A percentile compares a stretch with the other conserved stretches of the same genome.
phyloP scores from a whole-genome alignment of 208 protist genomes.

The Entamoeba dispar region DNA sequence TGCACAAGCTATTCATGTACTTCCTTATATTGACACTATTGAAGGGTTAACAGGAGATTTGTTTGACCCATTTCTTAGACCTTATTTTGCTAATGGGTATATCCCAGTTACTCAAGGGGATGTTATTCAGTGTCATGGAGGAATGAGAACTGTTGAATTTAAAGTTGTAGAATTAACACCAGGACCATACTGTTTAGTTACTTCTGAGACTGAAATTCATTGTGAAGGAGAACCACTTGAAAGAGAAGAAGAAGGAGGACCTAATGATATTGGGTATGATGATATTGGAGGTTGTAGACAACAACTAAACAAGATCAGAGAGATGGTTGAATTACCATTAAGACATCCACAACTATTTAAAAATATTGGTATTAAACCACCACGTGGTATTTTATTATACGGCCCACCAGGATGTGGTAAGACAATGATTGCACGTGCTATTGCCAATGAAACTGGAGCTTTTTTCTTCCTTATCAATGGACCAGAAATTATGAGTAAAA shows the following conservation, averaged over 20 bases:
- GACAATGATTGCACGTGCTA: constrained; percentile 26
- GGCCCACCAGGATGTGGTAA: constrained; percentile 35
- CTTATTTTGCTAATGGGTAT: constrained; percentile 96
- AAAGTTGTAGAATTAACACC: constrained; percentile 98
- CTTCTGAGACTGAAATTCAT: constrained; percentile 92
- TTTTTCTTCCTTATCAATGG: constrained; percentile 99
- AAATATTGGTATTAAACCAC: constrained; percentile 27
- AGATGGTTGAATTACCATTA: constrained; percentile 30
- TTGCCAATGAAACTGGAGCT: constrained; percentile 45
- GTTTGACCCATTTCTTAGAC: constrained; percentile 94
- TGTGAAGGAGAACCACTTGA: constrained; percentile 94
- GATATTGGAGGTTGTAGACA: constrained; percentile 75
- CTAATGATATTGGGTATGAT: constrained; percentile 66
- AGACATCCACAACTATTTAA: constrained; percentile 23
- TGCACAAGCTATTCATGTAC: constrained; percentile 85
- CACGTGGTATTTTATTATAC: constrained; percentile 17
- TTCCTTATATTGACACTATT: constrained; percentile 95
- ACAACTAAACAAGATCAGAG: constrained; percentile 24
- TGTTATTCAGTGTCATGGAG: constrained; percentile 76
- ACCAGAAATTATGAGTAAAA: constrained; percentile 99
- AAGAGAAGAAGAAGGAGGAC: constrained; percentile 94
- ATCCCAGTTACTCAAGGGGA: constrained; percentile 92
- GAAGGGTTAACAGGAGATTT: constrained; percentile 91
- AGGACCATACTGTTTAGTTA: constrained; percentile 78
- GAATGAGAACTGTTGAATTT: constrained; percentile 96